phyloP scores from a whole-genome alignment of 176 grass and related monocot genomes.

The Hordeum marinum region DNA sequence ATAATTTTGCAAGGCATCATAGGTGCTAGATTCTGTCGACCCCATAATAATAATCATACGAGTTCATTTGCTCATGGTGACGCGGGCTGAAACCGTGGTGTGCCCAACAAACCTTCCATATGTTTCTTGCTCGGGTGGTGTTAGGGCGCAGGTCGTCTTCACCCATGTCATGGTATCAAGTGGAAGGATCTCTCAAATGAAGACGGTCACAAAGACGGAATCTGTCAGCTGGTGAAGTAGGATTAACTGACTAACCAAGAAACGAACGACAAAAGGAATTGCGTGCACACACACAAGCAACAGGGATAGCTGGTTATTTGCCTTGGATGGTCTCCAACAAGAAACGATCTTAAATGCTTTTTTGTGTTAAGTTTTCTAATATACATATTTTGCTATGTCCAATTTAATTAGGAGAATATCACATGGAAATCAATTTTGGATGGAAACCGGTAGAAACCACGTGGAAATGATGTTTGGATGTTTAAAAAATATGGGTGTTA shows the following conservation, averaged over 20 bases:
- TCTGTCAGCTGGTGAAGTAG: background rate
- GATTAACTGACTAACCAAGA: background rate
- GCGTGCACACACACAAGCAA: no score
- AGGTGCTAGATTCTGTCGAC: constrained; percentile 12
- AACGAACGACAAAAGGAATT: no score
- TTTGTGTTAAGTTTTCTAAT: no score
- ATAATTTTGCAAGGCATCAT: background rate
- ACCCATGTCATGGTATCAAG: constrained; percentile 1
- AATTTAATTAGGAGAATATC: no score
- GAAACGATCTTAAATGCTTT: no score
- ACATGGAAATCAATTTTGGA: no score
- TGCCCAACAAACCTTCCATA: background rate
- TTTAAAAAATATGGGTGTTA: no score
- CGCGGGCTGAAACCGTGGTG: background rate
- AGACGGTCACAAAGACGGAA: background rate
- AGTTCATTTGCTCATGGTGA: constrained; percentile 6
- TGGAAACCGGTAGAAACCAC: no score
- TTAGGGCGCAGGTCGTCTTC: constrained; percentile 34
- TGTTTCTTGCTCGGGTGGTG: background rate
- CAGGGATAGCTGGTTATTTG: no score
- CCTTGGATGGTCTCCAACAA: no score
- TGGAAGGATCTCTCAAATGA: constrained; percentile 10
- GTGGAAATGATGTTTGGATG: no score
- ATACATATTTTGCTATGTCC: no score
- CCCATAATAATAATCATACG: background rate